Percentiles rank a stretch among this genome's conserved stretches.
These are phyloP conservation scores for Vanrija sp. DNA, from an alignment of 1,284 basidiomycete genomes.

Conservation along the genomic window DNA sequence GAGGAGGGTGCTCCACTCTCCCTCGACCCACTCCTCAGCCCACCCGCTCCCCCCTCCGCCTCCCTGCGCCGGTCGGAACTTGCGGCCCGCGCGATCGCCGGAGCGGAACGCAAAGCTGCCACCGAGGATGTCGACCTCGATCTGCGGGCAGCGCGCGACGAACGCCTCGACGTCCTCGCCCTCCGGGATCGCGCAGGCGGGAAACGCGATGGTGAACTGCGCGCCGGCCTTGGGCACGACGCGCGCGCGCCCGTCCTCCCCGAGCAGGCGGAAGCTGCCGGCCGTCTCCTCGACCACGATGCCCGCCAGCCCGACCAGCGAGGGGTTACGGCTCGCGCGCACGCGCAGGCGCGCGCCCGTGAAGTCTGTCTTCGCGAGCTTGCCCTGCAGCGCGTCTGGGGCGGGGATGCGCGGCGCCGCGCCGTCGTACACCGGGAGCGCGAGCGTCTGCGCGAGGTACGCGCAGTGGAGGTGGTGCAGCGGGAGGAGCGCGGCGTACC, in stretches of 20 bases:
- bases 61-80: constrained; percentile 46
- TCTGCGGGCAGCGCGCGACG: constrained; percentile 25
- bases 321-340: constrained; percentile 32
- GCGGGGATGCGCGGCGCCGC: not conserved
- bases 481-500: constrained; percentile 39
- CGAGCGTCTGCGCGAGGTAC: constrained; percentile 34
- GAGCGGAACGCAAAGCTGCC: constrained; percentile 47
- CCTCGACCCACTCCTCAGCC: constrained; percentile 42
- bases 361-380: constrained; percentile 52
- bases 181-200: constrained; percentile 31
- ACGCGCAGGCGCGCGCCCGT: constrained; percentile 45
- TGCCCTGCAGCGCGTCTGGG: constrained; percentile 33
- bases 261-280: constrained; percentile 48
- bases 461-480: constrained; percentile 41
- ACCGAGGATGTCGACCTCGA: constrained; percentile 49
- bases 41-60: constrained; percentile 40
- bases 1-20: constrained; percentile 23
- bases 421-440: constrained; percentile 18
- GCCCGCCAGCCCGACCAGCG: constrained; percentile 41
- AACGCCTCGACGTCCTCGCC: constrained; percentile 12
- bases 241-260: constrained; percentile 25
- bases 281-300: constrained; percentile 53
- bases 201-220: constrained; percentile 47
- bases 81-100: constrained; percentile 49
- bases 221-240: constrained; percentile 50